A percentile compares a stretch with the other conserved stretches of the same genome.
Conservation (phyloP, 2,329 filamentous ascomycete species). For the Elsinoe batatas region DNA sequence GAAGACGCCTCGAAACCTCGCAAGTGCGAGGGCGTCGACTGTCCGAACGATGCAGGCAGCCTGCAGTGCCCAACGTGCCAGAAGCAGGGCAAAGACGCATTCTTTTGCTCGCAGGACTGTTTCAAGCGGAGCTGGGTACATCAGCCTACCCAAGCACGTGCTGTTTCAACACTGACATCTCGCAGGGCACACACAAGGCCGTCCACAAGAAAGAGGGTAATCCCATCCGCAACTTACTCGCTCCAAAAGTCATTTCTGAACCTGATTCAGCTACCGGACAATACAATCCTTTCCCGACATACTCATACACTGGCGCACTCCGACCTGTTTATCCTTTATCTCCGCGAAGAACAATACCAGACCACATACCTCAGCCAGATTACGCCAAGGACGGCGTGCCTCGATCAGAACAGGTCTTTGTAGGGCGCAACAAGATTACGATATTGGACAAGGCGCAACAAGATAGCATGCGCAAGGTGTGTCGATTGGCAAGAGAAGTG, state of each 20-base stretch:
- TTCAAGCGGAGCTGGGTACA: slow-evolving; percentile 97
- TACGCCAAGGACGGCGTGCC: slow-evolving; percentile 79
- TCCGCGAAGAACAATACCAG: slow-evolving; percentile 60
- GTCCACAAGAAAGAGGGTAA: slow-evolving; percentile 73
- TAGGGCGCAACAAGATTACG: slow-evolving; percentile 67
- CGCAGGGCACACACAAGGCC: slow-evolving; percentile 69
- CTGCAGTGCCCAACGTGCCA: slow-evolving; percentile 93
- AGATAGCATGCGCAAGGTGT: slow-evolving; percentile 88
- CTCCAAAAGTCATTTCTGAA: slow-evolving; percentile 79
- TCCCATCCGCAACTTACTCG: slow-evolving; percentile 59
- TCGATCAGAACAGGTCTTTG: slow-evolving; percentile 51
- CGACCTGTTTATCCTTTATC: slow-evolving; percentile 68
- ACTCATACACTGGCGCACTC: slow-evolving; percentile 67
- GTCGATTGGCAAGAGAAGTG: slow-evolving; percentile 76
- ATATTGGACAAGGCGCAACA: slow-evolving; percentile 71
- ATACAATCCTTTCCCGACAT: slow-evolving; percentile 88
- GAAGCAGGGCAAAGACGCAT: slow-evolving; percentile 82
- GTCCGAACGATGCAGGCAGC: slow-evolving; percentile 72
- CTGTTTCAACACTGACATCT: slow-evolving; percentile 19
- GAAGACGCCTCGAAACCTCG: not conserved
- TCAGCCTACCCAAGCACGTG: slow-evolving; percentile 17
- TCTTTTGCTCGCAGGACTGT: slow-evolving; percentile 96
- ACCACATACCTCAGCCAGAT: slow-evolving; percentile 72
- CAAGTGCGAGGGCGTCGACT: slow-evolving; percentile 67
- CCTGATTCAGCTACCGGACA: slow-evolving; percentile 80